Evolutionary conservation across 768 basidiomycete species (phyloP).

Genomic region (Melanogaster broomeanus): DNA sequence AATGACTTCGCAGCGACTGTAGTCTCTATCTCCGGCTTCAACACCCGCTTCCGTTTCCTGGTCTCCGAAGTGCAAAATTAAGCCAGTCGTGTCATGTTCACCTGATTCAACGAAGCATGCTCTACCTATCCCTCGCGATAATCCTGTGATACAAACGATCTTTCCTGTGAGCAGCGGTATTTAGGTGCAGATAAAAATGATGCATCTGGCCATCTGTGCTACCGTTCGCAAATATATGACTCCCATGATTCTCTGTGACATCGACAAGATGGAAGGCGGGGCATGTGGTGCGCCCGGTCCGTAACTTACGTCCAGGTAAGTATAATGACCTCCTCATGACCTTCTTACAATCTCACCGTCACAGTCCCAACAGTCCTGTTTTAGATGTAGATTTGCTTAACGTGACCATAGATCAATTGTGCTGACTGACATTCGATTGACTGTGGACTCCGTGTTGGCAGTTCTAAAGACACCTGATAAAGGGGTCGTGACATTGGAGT

Average conservation of each 20-base stretch:
- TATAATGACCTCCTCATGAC: constrained; percentile 18
- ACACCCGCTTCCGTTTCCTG: constrained; percentile 50
- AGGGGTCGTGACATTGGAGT: too few relatives aligned
- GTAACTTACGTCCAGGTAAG: constrained; percentile 4
- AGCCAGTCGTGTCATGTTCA: constrained; percentile 60
- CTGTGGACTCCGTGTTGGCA: constrained; percentile 1
- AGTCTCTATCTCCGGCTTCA: constrained; percentile 48
- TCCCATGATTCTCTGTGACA: not conserved
- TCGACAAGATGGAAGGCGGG: not conserved
- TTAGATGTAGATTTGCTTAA: constrained; percentile 3
- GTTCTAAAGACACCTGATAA: not conserved
- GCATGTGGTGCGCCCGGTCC: constrained; percentile 6
- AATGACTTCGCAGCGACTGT: constrained; percentile 40
- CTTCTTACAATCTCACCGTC: constrained; percentile 9
- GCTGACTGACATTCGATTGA: constrained; percentile 1
- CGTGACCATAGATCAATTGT: constrained; percentile 7
- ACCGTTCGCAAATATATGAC: not conserved
- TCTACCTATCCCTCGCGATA: constrained; percentile 74
- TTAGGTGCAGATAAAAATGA: not conserved
- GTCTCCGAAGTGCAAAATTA: constrained; percentile 70
- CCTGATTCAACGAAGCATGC: constrained; percentile 68
- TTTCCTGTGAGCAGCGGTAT: constrained; percentile 54
- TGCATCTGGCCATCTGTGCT: not conserved
- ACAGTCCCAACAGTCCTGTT: constrained; percentile 4
- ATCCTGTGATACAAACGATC: constrained; percentile 70